Percentiles rank a stretch among this genome's conserved stretches.
Conservation (phyloP, 257 asterid species). For the Lycium ferocissimum region DNA sequence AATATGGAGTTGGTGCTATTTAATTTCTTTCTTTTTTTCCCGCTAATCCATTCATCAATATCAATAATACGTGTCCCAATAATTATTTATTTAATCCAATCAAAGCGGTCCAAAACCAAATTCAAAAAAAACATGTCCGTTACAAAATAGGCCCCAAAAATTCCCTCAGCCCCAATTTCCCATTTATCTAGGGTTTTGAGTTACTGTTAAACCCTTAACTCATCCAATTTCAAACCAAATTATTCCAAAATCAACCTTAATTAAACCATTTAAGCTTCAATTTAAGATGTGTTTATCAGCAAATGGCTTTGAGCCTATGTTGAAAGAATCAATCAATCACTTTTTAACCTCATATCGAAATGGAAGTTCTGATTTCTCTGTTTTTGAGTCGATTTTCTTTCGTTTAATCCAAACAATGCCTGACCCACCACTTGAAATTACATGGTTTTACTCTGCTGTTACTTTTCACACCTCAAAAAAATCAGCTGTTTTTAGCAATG, state of each 20-base stretch:
- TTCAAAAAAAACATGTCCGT: conserved; percentile 43
- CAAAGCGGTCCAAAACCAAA: conserved; percentile 27
- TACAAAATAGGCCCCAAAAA: conserved; percentile 25
- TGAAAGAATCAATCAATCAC: conserved; percentile 74
- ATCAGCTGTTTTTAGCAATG: conserved; percentile 39
- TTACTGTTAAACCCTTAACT: conserved; percentile 29
- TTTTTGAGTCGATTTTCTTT: conserved; percentile 79
- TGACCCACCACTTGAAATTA: conserved; percentile 83
- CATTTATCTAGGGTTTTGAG: conserved; percentile 34
- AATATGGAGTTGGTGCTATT: not conserved
- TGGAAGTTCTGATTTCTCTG: conserved; percentile 69
- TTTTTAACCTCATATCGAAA: conserved; percentile 56
- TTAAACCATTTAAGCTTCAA: not conserved
- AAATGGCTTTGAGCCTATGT: conserved; percentile 54
- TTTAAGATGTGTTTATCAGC: conserved; percentile 47
- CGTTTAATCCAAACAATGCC: conserved; percentile 78
- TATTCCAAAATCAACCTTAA: not conserved
- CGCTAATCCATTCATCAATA: not conserved
- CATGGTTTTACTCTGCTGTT: conserved; percentile 88
- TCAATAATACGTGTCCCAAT: not conserved
- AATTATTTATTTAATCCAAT: not conserved
- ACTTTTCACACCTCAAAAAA: conserved; percentile 64
- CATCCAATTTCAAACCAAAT: not conserved
- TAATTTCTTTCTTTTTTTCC: not conserved
- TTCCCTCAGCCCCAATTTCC: conserved; percentile 33